Evolutionary conservation across 768 basidiomycete species (phyloP).

Genomic region (Pleurotus salmoneostramineus): DNA sequence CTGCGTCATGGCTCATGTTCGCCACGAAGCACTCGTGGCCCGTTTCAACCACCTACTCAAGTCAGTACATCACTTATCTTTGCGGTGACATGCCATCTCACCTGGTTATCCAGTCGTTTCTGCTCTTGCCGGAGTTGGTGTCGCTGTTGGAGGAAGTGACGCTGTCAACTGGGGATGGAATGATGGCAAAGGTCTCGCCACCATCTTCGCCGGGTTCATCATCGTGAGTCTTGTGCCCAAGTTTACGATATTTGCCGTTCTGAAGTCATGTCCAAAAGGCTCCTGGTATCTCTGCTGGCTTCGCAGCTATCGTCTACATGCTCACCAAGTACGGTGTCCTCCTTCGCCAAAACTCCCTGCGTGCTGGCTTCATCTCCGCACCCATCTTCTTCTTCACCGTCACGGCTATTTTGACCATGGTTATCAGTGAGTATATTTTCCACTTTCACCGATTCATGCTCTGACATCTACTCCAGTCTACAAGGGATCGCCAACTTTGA

Average conservation of each 20-base stretch:
- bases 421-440: slow-evolving; percentile 13
- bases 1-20: slow-evolving; percentile 21
- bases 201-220: slow-evolving; percentile 21
- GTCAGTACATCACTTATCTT: slow-evolving; percentile 4
- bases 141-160: slow-evolving; percentile 18
- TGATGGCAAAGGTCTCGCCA: slow-evolving; percentile 20
- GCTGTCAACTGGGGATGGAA: slow-evolving; percentile 24
- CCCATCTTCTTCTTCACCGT: slow-evolving; percentile 24
- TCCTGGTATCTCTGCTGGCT: slow-evolving; percentile 17
- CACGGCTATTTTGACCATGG: slow-evolving; percentile 20
- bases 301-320: slow-evolving; percentile 17
- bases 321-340: slow-evolving; percentile 22
- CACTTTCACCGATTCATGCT: neutral
- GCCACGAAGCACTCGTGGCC: slow-evolving; percentile 23
- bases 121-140: slow-evolving; percentile 21
- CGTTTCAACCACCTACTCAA: slow-evolving; percentile 23
- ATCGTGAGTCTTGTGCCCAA: no score
- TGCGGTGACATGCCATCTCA: neutral
- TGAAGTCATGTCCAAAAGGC: slow-evolving; percentile 3
- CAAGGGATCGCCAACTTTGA: slow-evolving; percentile 20
- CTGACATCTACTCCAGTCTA: slow-evolving; percentile 10
- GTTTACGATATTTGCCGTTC: no score
- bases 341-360: slow-evolving; percentile 16
- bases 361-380: slow-evolving; percentile 19
- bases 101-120: slow-evolving; percentile 13